Base-by-base conservation (phyloP, 2,329 filamentous ascomycete species). In the Aspergillus ochraceoroseus region DNA sequence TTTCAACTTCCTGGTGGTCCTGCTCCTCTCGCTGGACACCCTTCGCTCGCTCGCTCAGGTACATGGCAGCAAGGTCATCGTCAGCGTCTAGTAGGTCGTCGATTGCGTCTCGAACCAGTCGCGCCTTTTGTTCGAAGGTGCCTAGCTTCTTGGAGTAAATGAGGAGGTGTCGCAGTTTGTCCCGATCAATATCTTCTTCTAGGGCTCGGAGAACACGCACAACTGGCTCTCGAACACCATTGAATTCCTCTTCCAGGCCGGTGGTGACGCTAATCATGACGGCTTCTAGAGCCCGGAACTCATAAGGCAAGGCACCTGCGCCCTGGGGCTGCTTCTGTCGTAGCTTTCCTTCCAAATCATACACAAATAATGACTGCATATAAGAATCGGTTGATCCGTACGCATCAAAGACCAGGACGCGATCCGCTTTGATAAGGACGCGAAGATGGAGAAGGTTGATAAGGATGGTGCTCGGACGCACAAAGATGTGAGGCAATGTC, bases 361-460 rank as follows among this genome's bases (percentile, higher is more conserved):
- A 95, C 80, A 98, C 94, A 69, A 98, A 98, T 9, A 92, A 80
- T 3, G 88, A 95, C 63, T 96, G 92, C 20, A 90, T 88, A 58
- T 95, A 95, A 0, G 88, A 94, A 53, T 94, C 87, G 44, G 87
- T 89, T 27, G 87, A 92, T 19, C 92, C 92, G 65, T 95, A 96
- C 9, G 92, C 87, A 58, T 96, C 92, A 62, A 98, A 96, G 4
- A 98, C 82, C 15, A 98, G 78, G 5, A 98, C 88, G 15, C 89
- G 84, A 59, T 98, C 87, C 49, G 89, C 80, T 70, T 95, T 95
- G 63, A 98, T 95, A 15, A 98, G 76, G 38, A 95, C 92, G 46
- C 92, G 86, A 32, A 98, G 79, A 64, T 98, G 92, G n/a, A 96
- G 79, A 7, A 98, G 76, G 59, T 96, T 98, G 54, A 98, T 85